phyloP scores from a whole-genome alignment of 1,139 yeast genomes.

The Taphrina pruni region DNA sequence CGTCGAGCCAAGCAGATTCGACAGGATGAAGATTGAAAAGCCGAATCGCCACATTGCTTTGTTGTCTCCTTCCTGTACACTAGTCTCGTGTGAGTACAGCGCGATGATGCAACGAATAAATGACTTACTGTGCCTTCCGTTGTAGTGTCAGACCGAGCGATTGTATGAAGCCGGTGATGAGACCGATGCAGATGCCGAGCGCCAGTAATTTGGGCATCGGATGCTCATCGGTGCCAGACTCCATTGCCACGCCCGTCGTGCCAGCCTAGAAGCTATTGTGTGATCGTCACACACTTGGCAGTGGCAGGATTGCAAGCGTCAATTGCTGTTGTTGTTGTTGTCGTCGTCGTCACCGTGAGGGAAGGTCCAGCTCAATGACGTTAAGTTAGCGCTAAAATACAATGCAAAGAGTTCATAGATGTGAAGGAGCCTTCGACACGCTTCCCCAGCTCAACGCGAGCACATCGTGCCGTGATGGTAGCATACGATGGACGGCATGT shows the following conservation, averaged over 20 bases:
- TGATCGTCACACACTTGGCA: neutral
- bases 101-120: constrained; percentile 52
- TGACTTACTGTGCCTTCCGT: constrained; percentile 69
- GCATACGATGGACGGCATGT: too few species aligned
- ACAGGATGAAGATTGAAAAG: constrained; percentile 67
- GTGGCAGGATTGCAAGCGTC: neutral
- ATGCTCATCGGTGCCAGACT: constrained; percentile 20
- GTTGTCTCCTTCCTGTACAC: constrained; percentile 38
- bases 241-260: neutral
- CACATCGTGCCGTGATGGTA: too few species aligned
- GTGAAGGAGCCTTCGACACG: too few species aligned
- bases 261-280: neutral
- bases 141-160: constrained; percentile 84
- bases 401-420: neutral
- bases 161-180: constrained; percentile 76
- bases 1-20: constrained; percentile 80
- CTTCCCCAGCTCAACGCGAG: too few species aligned
- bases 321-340: too few species aligned
- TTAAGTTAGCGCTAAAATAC: neutral
- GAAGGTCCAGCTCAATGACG: neutral
- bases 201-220: constrained; percentile 37
- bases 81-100: constrained; percentile 45
- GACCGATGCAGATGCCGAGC: constrained; percentile 58
- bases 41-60: constrained; percentile 72
- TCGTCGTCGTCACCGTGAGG: neutral